Evolutionary conservation across 129 eudicot species (phyloP), one percentile per base, ranked within the genome.

Genomic region (Flaveria bidentis): DNA sequence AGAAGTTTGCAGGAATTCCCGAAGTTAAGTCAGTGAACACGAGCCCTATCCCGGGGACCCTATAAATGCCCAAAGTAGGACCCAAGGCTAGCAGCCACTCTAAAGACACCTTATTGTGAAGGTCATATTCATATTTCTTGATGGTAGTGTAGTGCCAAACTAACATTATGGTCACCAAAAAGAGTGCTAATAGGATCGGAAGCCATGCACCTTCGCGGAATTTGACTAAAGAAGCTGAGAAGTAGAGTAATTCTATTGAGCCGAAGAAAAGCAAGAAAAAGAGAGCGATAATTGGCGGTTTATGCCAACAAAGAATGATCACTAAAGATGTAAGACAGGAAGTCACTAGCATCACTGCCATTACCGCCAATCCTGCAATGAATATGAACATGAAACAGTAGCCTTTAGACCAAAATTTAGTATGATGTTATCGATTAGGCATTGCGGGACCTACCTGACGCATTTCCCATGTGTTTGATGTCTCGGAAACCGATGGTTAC

Each of bases 161-260:
- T 67, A 87, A 85, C 98, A 92, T 92, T 78, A 92, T 49, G 11
- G 96, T 86, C n/a, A 92, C 86, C 4, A 92, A 85, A 76, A 92
- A 82, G 72, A 92, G 90, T 1, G 98, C 90, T 15, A 92, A 86
- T 53, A 89, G 84, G 76, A 92, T 87, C 0, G 98, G 98, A n/a
- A 92, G 93, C 96, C 96, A 92, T 2, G 93, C 97, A 10, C 97
- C 97, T 73, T 92, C 96, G 30, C 85, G 86, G 55, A 92, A 92
- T 72, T 92, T 92, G 53, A 87, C 88, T 45, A 92, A 77, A 53
- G 96, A 89, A 56, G 98, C 96, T 2, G 98, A 92, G 83, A 92
- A 87, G 86, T 92, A 92, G 9, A 92, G 88, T 15, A 88, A 72
- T 57, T 92, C 98, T 5, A 92, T 86, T 7, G 93, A 87, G 23